Base-by-base conservation (phyloP, 2,329 filamentous ascomycete species). In the Penicillium sp. region DNA sequence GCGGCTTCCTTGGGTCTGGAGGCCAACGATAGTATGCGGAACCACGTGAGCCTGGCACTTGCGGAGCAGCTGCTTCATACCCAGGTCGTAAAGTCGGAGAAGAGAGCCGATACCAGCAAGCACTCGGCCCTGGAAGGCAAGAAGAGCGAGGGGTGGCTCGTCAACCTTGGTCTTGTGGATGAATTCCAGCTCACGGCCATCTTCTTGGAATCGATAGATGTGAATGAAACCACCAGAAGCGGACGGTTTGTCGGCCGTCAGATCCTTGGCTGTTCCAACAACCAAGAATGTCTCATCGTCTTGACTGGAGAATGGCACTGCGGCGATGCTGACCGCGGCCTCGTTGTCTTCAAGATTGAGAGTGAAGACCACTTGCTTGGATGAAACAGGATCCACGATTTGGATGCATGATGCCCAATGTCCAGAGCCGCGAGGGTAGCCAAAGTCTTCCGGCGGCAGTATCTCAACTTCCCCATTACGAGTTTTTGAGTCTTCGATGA, bases 381-480 rank as follows among this genome's bases (percentile, higher is more conserved):
- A 85, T 15, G 81, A 85, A 2, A 94, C 74, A 0, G 95, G 93
- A 70, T 99, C 95, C 17, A 99, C 84, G 20, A 97, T 86, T 70
- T 91, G 92, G 66, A 99, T 93, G 75, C 93, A 98, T 10, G 94
- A 98, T 42, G 95, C 92, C 95, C 95, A 99, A 65, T 94, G 90
- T 20, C 91, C 90, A 60, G 86, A 87, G 25, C 88, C 92, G 58
- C 88, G 87, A 10, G 95, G 90, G 70, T 97, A 92, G 1, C 95
- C 95, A 73, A 99, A 97, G 5, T 96, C 90, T 65, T 89, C 86
- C 1, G 92, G 86, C 0, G 91, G 88, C 2, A 95, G 81, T 11
- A 88, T 82, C 4, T 83, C 81, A n/a, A 85, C 82, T 17, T 93
- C 89, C 5, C 90, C 90, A 71, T 92, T 92, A 7, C 88, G 86